Percentiles rank a stretch among this genome's conserved stretches.
phyloP scores from a whole-genome alignment of 2,329 filamentous ascomycete species.

The Colletotrichum sp. region DNA sequence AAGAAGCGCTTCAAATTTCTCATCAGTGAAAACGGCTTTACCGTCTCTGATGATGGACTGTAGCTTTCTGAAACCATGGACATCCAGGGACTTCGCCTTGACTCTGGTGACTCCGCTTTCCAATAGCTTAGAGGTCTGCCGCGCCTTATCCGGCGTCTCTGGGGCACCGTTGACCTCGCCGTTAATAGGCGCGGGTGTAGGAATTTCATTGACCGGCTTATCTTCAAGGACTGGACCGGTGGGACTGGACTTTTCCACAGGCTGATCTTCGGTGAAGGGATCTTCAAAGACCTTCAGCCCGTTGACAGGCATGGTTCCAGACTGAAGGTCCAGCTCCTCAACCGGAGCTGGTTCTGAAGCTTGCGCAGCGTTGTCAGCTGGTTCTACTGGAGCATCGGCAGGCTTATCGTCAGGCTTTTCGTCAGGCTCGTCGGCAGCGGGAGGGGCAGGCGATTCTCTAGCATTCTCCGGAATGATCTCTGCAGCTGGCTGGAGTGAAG shows the following conservation, averaged over 20 bases:
- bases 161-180: conserved; percentile 21
- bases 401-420: neutral
- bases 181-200: conserved; percentile 25
- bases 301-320: conserved; percentile 35
- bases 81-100: conserved; percentile 74
- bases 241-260: conserved; percentile 50
- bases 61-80: conserved; percentile 80
- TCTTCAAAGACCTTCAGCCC: conserved; percentile 67
- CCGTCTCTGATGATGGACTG: conserved; percentile 76
- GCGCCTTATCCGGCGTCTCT: conserved; percentile 56
- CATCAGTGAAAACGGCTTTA: conserved; percentile 66
- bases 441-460: conserved; percentile 12
- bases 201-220: conserved; percentile 64
- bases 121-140: conserved; percentile 67
- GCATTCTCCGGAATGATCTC: conserved; percentile 10
- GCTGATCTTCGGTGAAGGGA: conserved; percentile 57
- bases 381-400: neutral
- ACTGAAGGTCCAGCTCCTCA: conserved; percentile 13
- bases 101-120: conserved; percentile 79
- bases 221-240: conserved; percentile 62
- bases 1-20: conserved; percentile 73
- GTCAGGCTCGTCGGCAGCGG: neutral
- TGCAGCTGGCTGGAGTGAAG: conserved; percentile 10
- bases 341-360: neutral
- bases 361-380: neutral